Conservation (phyloP, 768 basidiomycete species). For the Xerocomellus chrysenteron region DNA sequence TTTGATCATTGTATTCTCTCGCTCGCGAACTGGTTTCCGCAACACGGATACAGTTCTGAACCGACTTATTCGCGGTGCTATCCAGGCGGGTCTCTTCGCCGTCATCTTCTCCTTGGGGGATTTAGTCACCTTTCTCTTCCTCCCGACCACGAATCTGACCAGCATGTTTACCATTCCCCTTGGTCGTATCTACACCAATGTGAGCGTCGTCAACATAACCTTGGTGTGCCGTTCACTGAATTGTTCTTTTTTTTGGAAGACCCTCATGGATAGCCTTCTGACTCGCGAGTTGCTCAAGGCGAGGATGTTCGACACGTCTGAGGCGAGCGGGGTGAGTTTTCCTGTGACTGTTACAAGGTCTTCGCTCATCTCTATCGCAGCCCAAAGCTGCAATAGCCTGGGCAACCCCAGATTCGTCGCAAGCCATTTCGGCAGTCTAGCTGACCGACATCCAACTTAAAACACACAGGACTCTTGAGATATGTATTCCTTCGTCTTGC, state of each 20-base stretch:
- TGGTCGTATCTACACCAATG: constrained; percentile 45
- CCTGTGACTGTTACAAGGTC: too few species aligned
- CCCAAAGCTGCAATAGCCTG: too few species aligned
- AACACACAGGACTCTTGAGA: not conserved
- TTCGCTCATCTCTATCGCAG: too few species aligned
- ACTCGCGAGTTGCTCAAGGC: constrained; percentile 1
- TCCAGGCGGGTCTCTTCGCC: not conserved
- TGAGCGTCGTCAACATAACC: not conserved
- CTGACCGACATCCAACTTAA: too few species aligned
- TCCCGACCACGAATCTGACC: constrained; percentile 34
- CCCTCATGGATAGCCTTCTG: constrained; percentile 9
- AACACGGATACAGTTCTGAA: not conserved
- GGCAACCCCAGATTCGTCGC: too few species aligned
- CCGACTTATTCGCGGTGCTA: not conserved
- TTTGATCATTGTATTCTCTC: not conserved
- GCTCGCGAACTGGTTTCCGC: not conserved
- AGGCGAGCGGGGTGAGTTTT: too few species aligned
- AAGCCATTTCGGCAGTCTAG: too few species aligned
- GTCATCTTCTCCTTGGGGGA: not conserved
- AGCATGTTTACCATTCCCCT: constrained; percentile 31
- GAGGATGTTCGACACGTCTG: too few species aligned
- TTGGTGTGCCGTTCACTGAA: not conserved
- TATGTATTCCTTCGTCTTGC: not conserved
- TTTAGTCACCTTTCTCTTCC: constrained; percentile 21
- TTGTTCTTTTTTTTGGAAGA: not conserved